These are phyloP conservation scores for Flaveria ramosissima DNA, from an alignment of 129 eudicot species.

Conservation along the genomic window DNA sequence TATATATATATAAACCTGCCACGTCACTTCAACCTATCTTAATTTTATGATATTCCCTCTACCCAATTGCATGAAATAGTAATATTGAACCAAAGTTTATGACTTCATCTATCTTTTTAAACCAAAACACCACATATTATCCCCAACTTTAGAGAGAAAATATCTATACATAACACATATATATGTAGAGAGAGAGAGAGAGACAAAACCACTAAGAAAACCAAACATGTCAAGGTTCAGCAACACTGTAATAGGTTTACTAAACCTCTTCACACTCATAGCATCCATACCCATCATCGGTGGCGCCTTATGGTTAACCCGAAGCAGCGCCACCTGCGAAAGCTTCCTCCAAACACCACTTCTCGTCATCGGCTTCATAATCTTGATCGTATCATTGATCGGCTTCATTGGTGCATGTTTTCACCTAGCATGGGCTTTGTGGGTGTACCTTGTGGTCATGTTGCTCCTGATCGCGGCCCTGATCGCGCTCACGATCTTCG, in stretches of 20 bases:
- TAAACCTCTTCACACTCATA: slow-evolving; percentile 76
- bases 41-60: slow-evolving; percentile 21
- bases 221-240: slow-evolving; percentile 62
- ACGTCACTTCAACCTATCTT: slow-evolving; percentile 16
- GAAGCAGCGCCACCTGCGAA: slow-evolving; percentile 71
- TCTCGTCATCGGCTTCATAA: slow-evolving; percentile 64
- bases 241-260: slow-evolving; percentile 78
- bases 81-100: slow-evolving; percentile 24
- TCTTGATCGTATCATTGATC: slow-evolving; percentile 63
- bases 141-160: slow-evolving; percentile 1
- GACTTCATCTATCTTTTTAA: slow-evolving; percentile 28
- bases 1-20: neutral
- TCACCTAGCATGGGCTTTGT: slow-evolving; percentile 72
- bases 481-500: slow-evolving; percentile 60
- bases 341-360: slow-evolving; percentile 87
- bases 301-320: slow-evolving; percentile 77
- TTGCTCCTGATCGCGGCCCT: slow-evolving; percentile 55
- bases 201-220: neutral
- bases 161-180: neutral
- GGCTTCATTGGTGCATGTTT: slow-evolving; percentile 91
- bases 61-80: slow-evolving; percentile 35
- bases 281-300: slow-evolving; percentile 87
- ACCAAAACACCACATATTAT: slow-evolving; percentile 18
- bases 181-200: neutral
- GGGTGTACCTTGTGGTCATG: slow-evolving; percentile 70